Conservation (phyloP, 176 grass and related monocot genomes). For the Thinopyrum elongatum region DNA sequence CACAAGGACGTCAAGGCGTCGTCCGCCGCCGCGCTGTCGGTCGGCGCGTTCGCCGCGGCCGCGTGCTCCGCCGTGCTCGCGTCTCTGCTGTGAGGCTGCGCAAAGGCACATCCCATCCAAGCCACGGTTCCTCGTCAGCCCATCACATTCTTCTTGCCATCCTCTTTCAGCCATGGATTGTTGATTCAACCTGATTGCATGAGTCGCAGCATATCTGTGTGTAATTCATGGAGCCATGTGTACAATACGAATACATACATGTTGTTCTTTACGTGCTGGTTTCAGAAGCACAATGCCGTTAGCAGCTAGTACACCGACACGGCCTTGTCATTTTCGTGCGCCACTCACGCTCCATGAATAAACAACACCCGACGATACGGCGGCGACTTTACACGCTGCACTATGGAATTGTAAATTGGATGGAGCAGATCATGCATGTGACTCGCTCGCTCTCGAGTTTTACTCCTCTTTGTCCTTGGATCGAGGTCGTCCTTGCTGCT, state of each 20-base stretch:
- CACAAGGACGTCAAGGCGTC: constrained; percentile 39
- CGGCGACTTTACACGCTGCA: not conserved
- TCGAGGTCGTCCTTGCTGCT: not conserved
- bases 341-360: not conserved
- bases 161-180: not conserved
- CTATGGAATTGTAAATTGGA: not conserved
- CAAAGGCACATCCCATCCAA: too few relatives aligned
- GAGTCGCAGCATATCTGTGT: not conserved
- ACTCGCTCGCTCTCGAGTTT: not conserved
- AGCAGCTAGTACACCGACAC: not conserved
- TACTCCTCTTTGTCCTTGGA: not conserved
- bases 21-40: not conserved
- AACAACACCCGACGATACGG: not conserved
- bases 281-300: not conserved
- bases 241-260: constrained; percentile 15
- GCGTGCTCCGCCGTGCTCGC: constrained; percentile 26
- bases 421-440: not conserved
- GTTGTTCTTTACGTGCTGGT: not conserved
- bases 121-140: not conserved
- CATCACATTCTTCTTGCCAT: not conserved
- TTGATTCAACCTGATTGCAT: constrained; percentile 21
- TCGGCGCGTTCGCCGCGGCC: constrained; percentile 25
- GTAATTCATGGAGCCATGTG: constrained; percentile 24
- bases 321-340: not conserved
- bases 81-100: constrained; percentile 4